Evolutionary conservation across 495 filamentous ascomycete genomes (phyloP), one percentile per base, ranked within the genome.

Genomic region (Thermothielavioides terrestris): DNA sequence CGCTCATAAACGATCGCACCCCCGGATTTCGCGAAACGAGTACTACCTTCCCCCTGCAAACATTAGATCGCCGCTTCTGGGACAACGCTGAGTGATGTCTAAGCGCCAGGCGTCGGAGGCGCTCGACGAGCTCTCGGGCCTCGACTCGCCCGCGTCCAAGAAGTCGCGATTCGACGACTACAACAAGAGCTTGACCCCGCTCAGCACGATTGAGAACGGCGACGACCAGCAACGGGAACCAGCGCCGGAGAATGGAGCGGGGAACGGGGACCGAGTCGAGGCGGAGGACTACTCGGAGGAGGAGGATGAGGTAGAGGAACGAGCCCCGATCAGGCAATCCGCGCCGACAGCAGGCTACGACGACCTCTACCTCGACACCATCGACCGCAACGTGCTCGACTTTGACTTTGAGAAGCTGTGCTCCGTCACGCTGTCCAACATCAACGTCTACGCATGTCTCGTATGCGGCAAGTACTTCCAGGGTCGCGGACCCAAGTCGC

Each of bases 381-480:
- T 99, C 68, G 82, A 96, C 68, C 88, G 92, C 53, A 72, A 73
- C 59, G 74, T 94, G 14, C 81, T 95, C 15, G 90, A 95, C 66
- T 95, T 94, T 60, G 92, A 99, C 65, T 99, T 99, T 65, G 91
- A 97, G 61, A 97, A 97, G 74, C 79, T 94, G 17, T 99, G 92
- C 72, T 97, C 94, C 2, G 75, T 97, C 55, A 91, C 86, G 21
- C 73, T 99, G 9, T 94, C 89, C 18, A 97, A 96, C 62, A 96
- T 96, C 71, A 97, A 99, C 57, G 90, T 99, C 42, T 99, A 99
- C 65, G 92, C 94, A 3, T 99, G 92, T 60, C 77, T 99, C 20
- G 88, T 97, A 0, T 99, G 92, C 64, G 94, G 92, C 25, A 95
- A 92, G 73, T 99, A 97, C 72, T 99, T 85, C 65, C 89, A 95